Evolutionary conservation across 2,329 filamentous ascomycete genomes (phyloP), one percentile per base, ranked within the genome.

Genomic region (Pseudogymnoascus sp.): DNA sequence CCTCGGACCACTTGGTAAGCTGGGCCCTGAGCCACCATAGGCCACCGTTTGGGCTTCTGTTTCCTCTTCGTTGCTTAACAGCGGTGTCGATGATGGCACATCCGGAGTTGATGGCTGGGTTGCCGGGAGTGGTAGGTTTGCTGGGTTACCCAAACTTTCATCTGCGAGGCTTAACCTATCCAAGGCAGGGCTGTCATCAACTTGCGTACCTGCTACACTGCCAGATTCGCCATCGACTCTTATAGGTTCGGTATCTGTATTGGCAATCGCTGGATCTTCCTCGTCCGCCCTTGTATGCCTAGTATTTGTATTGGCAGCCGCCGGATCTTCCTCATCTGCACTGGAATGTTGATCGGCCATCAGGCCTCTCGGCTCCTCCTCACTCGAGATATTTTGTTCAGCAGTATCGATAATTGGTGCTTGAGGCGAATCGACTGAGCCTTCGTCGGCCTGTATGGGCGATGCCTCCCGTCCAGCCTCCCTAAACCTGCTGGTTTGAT

Each of bases 401-500:
- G 16, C 49, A 55, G 16, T 55, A 35, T 35, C n/a, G n/a, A 33
- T 21, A 55, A 21, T 21, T 19, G 49, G 29, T 55, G 10, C 29
- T 21, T 21, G 49, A 12, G 16, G 49, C 49, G 26, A 8, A 14
- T 55, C 49, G 29, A n/a, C 49, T 14, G 29, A 21, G 29, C 49
- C 29, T 33, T 33, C 49, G 29, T 55, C 16, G 6, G 49, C 49
- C 49, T 33, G n/a, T 21, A 29, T 14, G 10, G 49, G 16, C 10
- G 49, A 33, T n/a, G 8, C 29, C 29, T 55, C 29, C 16, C 10
- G 26, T 39, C 35, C 35, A 7, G 35, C 4, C 19, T 60, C 58
- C 38, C 58, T 38, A 39, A 60, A 60, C 58, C 58, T 38, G 58
- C n/a, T 60, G 29, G 35, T 60, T n/a, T 60, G 58, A 39, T 39